Evolutionary conservation across 495 filamentous ascomycete genomes (phyloP), one percentile per base, ranked within the genome.

Genomic region (Aspergillus affinis): DNA sequence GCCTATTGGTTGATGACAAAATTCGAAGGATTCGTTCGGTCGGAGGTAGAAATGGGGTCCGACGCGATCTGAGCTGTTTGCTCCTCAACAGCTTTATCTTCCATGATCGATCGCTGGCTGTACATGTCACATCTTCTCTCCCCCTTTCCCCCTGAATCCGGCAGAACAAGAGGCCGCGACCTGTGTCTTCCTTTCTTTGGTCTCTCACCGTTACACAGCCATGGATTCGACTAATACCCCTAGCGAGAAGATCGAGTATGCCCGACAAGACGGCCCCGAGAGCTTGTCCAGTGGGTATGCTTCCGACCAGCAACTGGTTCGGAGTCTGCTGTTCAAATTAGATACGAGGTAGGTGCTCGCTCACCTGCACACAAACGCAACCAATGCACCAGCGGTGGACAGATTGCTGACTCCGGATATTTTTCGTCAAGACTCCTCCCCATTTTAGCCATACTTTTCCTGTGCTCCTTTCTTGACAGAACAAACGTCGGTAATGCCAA

Each of bases 401-500:
- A 41, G 36, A 15, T 5, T 4, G 36, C 36, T 41, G 36, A 41
- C 36, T 41, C 13, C 8, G 36, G 36, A 41, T 13, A 2, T 41
- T 41, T 17, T 48, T 2, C n/a, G 27, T 15, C 36, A 32, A 83
- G 84, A 21, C 75, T 90, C 15, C 78, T 90, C 17, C 88, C 88
- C 0, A 80, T 85, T 65, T 78, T 91, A 6, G 79, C 86, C 0
- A 46, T 84, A 7, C 71, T 85, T 4, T 86, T 84, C 58, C 68
- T 82, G 0, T 74, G 79, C 53, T 79, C 77, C 0, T 79, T 79
- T 54, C 62, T 79, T 23, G 79, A 81, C 69, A 81, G 84, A 9
- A 83, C 82, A 48, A 86, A 87, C 65, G 84, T 88, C 55, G 84
- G 84, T 30, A 88, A 87, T 66, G 84, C 84, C 2, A 83, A 84